Conservation (phyloP, 192 early-diverging fungal species). For the Dispira parvispora region DNA sequence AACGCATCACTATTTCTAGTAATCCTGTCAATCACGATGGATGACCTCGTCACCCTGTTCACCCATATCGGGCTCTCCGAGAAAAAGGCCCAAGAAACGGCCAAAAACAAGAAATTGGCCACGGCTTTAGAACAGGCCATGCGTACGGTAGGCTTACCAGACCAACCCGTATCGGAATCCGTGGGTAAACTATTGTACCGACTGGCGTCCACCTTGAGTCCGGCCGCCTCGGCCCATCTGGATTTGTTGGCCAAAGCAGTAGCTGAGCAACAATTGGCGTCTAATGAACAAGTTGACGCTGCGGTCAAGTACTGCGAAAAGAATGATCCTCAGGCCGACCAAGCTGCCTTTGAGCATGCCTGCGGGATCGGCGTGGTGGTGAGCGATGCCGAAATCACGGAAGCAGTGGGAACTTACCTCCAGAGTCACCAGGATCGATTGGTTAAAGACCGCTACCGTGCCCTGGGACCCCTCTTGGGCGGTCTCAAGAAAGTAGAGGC, state of each 20-base stretch:
- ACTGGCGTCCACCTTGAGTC: slow-evolving; percentile 71
- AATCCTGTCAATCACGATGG: not conserved
- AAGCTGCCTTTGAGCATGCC: slow-evolving; percentile 57
- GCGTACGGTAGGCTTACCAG: slow-evolving; percentile 36
- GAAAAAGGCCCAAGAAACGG: slow-evolving; percentile 86
- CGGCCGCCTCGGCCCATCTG: slow-evolving; percentile 49
- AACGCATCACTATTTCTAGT: not conserved
- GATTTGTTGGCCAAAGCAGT: slow-evolving; percentile 74
- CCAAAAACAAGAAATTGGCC: slow-evolving; percentile 89
- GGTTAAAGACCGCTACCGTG: slow-evolving; percentile 69
- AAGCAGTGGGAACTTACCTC: slow-evolving; percentile 43
- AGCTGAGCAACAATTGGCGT: slow-evolving; percentile 40
- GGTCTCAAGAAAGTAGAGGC: slow-evolving; percentile 44
- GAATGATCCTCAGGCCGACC: slow-evolving; percentile 36
- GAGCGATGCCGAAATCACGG: slow-evolving; percentile 54
- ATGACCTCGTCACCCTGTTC: slow-evolving; percentile 44
- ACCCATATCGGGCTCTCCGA: slow-evolving; percentile 74
- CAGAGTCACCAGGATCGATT: slow-evolving; percentile 49
- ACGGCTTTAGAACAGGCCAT: slow-evolving; percentile 58
- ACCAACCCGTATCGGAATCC: slow-evolving; percentile 25
- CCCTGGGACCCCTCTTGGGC: slow-evolving; percentile 58
- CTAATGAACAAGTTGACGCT: slow-evolving; percentile 77
- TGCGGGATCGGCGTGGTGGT: slow-evolving; percentile 91
- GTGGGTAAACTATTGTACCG: slow-evolving; percentile 67
- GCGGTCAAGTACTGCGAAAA: slow-evolving; percentile 79